Percentiles rank a stretch among this genome's conserved stretches.
Conservation (phyloP, 805 yeast species). For the Wickerhamomyces mucosus region DNA sequence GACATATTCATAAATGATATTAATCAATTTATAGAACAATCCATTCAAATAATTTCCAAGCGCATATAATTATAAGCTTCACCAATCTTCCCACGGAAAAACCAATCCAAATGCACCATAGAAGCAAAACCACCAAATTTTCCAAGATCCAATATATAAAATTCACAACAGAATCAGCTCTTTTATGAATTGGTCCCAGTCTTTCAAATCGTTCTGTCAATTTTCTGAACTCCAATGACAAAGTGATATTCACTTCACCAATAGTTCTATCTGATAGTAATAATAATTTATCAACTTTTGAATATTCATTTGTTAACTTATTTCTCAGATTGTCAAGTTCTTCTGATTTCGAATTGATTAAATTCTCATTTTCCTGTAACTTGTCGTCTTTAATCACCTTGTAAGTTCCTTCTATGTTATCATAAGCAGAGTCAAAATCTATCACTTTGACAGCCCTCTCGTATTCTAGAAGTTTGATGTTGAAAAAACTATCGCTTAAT, state of each 20-base stretch:
- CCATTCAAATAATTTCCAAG: constrained; percentile 12
- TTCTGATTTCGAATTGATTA: constrained; percentile 13
- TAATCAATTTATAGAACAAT: constrained; percentile 6
- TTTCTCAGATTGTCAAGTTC: constrained; percentile 12
- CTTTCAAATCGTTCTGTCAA: constrained; percentile 40
- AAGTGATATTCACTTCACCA: constrained; percentile 65
- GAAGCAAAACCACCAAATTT: constrained; percentile 38
- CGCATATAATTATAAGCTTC: constrained; percentile 7
- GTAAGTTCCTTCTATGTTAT: constrained; percentile 3
- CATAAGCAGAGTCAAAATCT: neutral
- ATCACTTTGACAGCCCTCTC: neutral
- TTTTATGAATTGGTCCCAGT: constrained; percentile 22
- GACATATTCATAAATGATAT: too few relatives aligned
- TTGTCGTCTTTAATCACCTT: constrained; percentile 1
- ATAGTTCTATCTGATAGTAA: constrained; percentile 58
- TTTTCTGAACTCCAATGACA: constrained; percentile 50
- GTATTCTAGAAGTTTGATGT: constrained; percentile 8
- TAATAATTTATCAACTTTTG: constrained; percentile 50
- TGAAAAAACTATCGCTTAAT: constrained; percentile 16
- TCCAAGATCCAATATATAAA: constrained; percentile 38
- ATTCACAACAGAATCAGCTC: constrained; percentile 27
- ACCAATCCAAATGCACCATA: constrained; percentile 49
- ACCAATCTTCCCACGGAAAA: constrained; percentile 36
- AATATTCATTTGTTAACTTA: constrained; percentile 19
- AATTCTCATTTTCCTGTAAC: constrained; percentile 6